Evolutionary conservation across 2,329 filamentous ascomycete species (phyloP).

Genomic region (Zymoseptoria ardabiliae): DNA sequence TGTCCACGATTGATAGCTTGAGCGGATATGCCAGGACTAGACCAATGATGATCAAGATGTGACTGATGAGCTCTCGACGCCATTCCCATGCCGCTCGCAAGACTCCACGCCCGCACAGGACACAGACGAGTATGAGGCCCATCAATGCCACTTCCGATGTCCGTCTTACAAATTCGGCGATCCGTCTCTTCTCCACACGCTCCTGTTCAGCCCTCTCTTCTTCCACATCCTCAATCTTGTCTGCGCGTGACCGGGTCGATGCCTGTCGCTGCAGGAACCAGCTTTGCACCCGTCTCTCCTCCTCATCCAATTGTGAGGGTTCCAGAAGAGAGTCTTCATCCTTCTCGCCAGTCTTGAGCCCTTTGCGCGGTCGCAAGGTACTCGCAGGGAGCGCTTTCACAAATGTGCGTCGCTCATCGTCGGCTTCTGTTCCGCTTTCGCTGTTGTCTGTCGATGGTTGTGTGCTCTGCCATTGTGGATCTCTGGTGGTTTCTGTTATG

Average conservation of each 20-base stretch:
- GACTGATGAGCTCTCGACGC: constrained; percentile 32
- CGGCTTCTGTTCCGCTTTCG: constrained; percentile 90
- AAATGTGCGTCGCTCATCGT: constrained; percentile 72
- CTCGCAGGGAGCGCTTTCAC: constrained; percentile 79
- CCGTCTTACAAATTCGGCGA: constrained; percentile 75
- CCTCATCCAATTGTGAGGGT: constrained; percentile 42
- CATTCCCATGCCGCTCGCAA: constrained; percentile 28
- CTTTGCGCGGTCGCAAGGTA: constrained; percentile 65
- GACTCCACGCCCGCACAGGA: constrained; percentile 33
- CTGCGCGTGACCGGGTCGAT: neutral
- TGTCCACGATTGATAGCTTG: constrained; percentile 30
- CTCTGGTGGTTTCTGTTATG: neutral
- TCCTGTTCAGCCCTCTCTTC: constrained; percentile 39
- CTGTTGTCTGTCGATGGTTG: constrained; percentile 54
- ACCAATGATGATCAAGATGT: constrained; percentile 26
- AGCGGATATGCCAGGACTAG: constrained; percentile 29
- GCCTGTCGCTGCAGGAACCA: constrained; percentile 31
- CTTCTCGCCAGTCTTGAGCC: constrained; percentile 52
- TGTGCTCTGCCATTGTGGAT: constrained; percentile 17
- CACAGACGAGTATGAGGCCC: constrained; percentile 44
- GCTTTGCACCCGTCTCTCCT: constrained; percentile 33
- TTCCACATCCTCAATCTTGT: constrained; percentile 28
- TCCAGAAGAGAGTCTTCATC: constrained; percentile 39
- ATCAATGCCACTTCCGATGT: constrained; percentile 49
- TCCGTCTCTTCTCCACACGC: constrained; percentile 74